Conservation (phyloP, 139 green algal genomes). For the Coelastrella sp. region DNA sequence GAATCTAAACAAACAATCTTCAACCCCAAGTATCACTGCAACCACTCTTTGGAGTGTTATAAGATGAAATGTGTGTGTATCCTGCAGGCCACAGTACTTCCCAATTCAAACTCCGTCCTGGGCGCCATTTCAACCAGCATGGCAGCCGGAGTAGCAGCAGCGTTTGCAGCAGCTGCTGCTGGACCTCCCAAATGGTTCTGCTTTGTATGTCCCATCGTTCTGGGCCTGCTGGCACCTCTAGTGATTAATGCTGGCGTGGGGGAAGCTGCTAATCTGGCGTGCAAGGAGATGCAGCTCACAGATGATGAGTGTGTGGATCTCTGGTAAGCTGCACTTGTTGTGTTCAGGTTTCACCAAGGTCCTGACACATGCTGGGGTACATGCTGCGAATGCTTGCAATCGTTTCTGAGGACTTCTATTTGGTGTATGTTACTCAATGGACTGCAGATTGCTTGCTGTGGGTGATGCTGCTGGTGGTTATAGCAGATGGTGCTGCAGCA, state of each 20-base stretch:
- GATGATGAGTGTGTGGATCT: slow-evolving; percentile 36
- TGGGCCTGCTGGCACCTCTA: slow-evolving; percentile 57
- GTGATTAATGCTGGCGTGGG: slow-evolving; percentile 49
- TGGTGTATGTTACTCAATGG: too few relatives aligned
- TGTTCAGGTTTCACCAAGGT: too few relatives aligned
- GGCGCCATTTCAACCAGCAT: not conserved
- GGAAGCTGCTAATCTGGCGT: slow-evolving; percentile 4
- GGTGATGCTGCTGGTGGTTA: not conserved
- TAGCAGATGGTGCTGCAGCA: not conserved
- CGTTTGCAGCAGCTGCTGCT: not conserved
- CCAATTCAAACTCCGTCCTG: not conserved
- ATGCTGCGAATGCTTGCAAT: not conserved
- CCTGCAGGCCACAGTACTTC: not conserved
- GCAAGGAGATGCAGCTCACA: slow-evolving; percentile 24
- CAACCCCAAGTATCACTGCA: too few relatives aligned
- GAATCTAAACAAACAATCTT: too few relatives aligned
- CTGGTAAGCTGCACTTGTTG: too few relatives aligned
- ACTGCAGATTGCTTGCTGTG: not conserved
- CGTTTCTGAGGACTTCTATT: too few relatives aligned
- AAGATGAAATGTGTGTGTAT: too few relatives aligned
- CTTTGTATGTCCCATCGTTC: slow-evolving; percentile 58
- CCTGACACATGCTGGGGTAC: not conserved
- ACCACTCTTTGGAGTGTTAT: too few relatives aligned
- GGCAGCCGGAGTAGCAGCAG: not conserved
- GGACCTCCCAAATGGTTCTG: slow-evolving; percentile 50